Evolutionary conservation across 306 rosid genomes (phyloP).

Genomic region (Geum urbanum): DNA sequence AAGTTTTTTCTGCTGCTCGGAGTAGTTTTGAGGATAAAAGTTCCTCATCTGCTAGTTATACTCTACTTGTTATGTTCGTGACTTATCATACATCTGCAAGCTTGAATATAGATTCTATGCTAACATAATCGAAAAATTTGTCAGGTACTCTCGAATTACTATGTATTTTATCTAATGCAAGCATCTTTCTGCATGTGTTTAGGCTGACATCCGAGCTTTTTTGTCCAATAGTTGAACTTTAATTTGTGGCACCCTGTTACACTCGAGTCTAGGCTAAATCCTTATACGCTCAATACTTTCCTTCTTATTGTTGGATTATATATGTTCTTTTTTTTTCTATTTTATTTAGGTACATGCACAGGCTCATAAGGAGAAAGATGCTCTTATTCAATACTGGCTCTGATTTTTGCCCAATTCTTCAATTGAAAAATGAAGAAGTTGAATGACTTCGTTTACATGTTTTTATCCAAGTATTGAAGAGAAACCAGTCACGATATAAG

Average conservation of each 20-base stretch:
- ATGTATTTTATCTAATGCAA: neutral
- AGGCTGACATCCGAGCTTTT: too few relatives aligned
- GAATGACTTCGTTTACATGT: slow-evolving; percentile 86
- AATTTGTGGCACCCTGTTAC: neutral
- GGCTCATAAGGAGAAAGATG: slow-evolving; percentile 65
- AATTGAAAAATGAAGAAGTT: slow-evolving; percentile 54
- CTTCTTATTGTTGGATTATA: neutral
- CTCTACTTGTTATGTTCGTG: slow-evolving; percentile 58
- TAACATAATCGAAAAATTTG: slow-evolving; percentile 41
- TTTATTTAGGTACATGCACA: slow-evolving; percentile 56
- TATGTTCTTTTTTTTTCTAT: slow-evolving; percentile 13
- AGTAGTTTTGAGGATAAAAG: slow-evolving; percentile 16
- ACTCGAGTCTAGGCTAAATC: neutral
- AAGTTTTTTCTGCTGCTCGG: slow-evolving; percentile 18
- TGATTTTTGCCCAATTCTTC: slow-evolving; percentile 45
- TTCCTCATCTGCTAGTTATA: slow-evolving; percentile 30
- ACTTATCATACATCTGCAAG: slow-evolving; percentile 61
- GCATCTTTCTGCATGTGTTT: neutral
- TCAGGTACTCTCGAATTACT: slow-evolving; percentile 46
- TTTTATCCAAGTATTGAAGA: slow-evolving; percentile 53
- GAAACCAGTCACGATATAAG: slow-evolving; percentile 65
- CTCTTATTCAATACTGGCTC: slow-evolving; percentile 26
- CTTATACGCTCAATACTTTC: neutral
- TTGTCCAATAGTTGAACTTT: neutral
- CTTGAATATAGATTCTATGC: slow-evolving; percentile 30